Evolutionary conservation across 2,329 filamentous ascomycete species (phyloP).

Genomic region (Lecanicillium sp.): DNA sequence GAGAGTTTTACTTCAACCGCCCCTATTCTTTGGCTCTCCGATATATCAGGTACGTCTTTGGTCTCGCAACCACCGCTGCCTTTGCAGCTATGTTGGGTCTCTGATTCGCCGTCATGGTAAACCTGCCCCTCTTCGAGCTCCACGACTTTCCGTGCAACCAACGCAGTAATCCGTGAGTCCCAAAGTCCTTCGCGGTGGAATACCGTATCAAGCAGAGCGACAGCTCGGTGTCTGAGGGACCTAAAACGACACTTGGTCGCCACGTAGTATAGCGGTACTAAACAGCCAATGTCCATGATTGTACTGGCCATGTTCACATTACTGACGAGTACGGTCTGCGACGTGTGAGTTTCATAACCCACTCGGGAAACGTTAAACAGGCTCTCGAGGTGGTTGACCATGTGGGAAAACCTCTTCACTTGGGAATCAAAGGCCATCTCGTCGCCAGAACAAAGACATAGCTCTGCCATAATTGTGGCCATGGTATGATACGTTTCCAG

Average conservation of each 20-base stretch:
- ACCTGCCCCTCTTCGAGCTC: slow-evolving; percentile 30
- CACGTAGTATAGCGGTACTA: slow-evolving; percentile 36
- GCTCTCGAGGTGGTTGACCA: slow-evolving; percentile 19
- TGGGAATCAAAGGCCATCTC: slow-evolving; percentile 30
- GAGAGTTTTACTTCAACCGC: too few species aligned
- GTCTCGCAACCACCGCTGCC: too few species aligned
- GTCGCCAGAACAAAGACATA: slow-evolving; percentile 20
- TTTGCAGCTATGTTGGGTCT: too few species aligned
- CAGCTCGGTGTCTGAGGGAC: slow-evolving; percentile 29
- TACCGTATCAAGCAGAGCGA: slow-evolving; percentile 20
- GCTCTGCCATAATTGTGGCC: slow-evolving; percentile 32
- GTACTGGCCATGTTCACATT: slow-evolving; percentile 22
- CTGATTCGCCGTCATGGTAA: too few species aligned
- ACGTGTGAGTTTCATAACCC: too few species aligned
- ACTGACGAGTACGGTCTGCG: slow-evolving; percentile 1
- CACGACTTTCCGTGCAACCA: slow-evolving; percentile 27
- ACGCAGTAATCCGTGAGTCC: slow-evolving; percentile 24
- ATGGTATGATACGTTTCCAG: slow-evolving; percentile 26
- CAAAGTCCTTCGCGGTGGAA: slow-evolving; percentile 33
- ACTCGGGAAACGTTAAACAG: neutral
- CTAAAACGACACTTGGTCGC: slow-evolving; percentile 39
- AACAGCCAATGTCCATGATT: slow-evolving; percentile 34
- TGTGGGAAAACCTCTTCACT: slow-evolving; percentile 20
- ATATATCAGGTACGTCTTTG: too few species aligned
- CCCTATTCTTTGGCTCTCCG: too few species aligned